These are phyloP conservation scores for Cadophora gregata DNA, from an alignment of 2,329 filamentous ascomycete species.

Conservation along the genomic window DNA sequence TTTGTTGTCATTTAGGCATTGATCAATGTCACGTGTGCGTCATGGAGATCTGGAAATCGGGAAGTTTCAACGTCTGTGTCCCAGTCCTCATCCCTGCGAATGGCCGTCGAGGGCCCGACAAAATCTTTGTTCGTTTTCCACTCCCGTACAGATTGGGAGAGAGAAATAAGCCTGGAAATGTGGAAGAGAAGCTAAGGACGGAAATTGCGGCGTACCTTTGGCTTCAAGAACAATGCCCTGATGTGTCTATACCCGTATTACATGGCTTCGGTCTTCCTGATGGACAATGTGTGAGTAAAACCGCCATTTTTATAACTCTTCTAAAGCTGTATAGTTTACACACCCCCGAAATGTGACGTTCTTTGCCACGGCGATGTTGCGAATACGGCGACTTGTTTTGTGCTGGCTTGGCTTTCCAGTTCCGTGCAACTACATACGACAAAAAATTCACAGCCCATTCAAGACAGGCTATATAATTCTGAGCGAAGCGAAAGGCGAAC, in stretches of 20 bases:
- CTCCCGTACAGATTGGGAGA: constrained; percentile 49
- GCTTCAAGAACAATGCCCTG: constrained; percentile 47
- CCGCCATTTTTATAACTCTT: neutral
- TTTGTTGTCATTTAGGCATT: constrained; percentile 30
- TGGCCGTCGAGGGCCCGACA: constrained; percentile 28
- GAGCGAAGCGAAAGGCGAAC: constrained; percentile 5
- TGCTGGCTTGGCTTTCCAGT: neutral
- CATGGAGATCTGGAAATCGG: constrained; percentile 43
- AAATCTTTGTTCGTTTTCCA: constrained; percentile 42
- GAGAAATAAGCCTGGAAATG: constrained; percentile 46
- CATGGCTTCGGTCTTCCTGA: constrained; percentile 45
- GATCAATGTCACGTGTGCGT: constrained; percentile 34
- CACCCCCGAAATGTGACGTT: neutral
- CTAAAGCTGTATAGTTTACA: constrained; percentile 15
- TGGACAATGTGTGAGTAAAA: constrained; percentile 39
- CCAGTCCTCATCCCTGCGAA: constrained; percentile 37
- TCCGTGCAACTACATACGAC: neutral
- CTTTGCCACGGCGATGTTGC: neutral
- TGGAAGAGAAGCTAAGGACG: constrained; percentile 50
- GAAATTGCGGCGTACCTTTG: constrained; percentile 50
- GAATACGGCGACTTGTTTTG: neutral
- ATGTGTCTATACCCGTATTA: constrained; percentile 46
- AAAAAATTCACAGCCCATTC: neutral
- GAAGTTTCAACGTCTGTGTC: constrained; percentile 48
- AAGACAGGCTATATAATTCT: neutral